These are phyloP conservation scores for Jimgerdemannia flammicorona DNA, from an alignment of 192 early-diverging fungal genomes.

Conservation along the genomic window DNA sequence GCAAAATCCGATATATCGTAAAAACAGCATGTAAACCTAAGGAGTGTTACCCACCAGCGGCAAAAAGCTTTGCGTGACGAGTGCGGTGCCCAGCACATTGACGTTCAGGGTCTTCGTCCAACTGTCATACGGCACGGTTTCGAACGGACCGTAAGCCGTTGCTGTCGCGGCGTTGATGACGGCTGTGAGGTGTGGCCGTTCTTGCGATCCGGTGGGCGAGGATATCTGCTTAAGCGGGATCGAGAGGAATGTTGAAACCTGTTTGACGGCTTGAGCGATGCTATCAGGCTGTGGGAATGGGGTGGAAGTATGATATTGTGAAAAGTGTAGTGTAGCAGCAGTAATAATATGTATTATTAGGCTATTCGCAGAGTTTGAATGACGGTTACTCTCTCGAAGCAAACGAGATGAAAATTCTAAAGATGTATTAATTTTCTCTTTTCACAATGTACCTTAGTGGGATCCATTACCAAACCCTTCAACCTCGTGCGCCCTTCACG, in stretches of 20 bases:
- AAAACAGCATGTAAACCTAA: background rate
- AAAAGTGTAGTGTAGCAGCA: no score
- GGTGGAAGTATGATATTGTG: no score
- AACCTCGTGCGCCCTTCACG: constrained; percentile 17
- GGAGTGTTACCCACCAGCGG: background rate
- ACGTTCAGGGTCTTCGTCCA: constrained; percentile 22
- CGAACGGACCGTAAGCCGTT: constrained; percentile 10
- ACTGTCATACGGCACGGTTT: constrained; percentile 16
- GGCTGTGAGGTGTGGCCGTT: constrained; percentile 16
- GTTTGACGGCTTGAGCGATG: background rate
- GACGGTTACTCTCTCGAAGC: no score
- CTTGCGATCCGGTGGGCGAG: no score
- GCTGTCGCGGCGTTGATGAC: constrained; percentile 22
- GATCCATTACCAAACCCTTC: constrained; percentile 21
- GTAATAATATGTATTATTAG: no score
- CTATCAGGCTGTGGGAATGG: background rate
- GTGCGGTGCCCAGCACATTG: constrained; percentile 25
- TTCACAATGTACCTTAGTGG: constrained; percentile 13
- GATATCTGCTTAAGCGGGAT: background rate
- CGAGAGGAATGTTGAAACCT: background rate
- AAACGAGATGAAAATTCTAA: no score
- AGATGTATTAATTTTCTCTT: background rate
- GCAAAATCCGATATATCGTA: background rate
- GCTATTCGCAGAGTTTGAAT: no score
- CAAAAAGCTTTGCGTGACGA: constrained; percentile 15